phyloP scores from a whole-genome alignment of 345 rosid species.

The Populus deltoides region DNA sequence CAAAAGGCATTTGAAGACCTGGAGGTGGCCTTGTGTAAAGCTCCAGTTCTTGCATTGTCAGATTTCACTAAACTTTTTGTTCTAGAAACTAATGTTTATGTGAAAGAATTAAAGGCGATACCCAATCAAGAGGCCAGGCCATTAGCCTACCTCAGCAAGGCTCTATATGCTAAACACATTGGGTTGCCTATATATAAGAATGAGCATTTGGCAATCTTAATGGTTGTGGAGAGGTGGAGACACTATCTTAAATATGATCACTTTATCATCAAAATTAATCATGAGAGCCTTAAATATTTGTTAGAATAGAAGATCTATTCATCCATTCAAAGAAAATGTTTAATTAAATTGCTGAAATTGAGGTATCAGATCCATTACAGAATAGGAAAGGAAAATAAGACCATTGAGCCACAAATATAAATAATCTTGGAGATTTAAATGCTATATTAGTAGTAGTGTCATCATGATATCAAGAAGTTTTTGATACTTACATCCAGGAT shows the following conservation, averaged over 20 bases:
- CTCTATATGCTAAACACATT: not conserved
- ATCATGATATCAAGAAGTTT: too few relatives aligned
- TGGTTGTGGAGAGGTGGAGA: not conserved
- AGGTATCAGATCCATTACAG: not conserved
- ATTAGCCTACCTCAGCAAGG: not conserved
- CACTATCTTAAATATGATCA: not conserved
- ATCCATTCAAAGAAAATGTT: not conserved
- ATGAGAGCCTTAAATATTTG: not conserved
- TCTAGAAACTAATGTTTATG: not conserved
- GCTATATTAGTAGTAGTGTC: too few relatives aligned
- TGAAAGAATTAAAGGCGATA: not conserved
- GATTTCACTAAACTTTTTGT: not conserved
- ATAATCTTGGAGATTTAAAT: too few relatives aligned
- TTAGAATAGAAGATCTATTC: not conserved
- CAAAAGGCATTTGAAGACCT: not conserved
- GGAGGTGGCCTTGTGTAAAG: not conserved
- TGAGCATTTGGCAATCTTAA: not conserved
- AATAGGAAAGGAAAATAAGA: not conserved
- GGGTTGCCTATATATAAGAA: not conserved
- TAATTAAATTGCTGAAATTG: not conserved
- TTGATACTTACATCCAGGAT: too few relatives aligned
- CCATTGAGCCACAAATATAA: too few relatives aligned
- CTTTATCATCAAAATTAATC: not conserved
- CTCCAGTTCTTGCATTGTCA: not conserved
- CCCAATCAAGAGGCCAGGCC: not conserved